Base-by-base conservation (phyloP, 768 basidiomycete genomes). In the Coprinellus micaceus region DNA sequence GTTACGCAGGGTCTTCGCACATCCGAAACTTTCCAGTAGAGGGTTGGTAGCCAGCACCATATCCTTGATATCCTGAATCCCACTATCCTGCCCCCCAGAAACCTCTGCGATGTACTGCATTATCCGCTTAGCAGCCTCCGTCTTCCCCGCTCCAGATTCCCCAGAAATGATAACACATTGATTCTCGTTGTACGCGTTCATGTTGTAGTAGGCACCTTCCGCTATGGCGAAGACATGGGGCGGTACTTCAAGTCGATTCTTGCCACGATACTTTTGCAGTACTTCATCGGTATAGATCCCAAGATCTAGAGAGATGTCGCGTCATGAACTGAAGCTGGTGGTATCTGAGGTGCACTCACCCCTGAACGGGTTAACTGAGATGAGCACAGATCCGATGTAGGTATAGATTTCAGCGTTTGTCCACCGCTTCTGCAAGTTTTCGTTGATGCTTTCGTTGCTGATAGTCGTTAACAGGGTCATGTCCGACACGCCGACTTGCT, bases 31-130 rank as follows among this genome's bases (percentile, higher is more conserved):
- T 73, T 99, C 97, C 60, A 99, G 75, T 41, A 99, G 72, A 17
- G 97, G 97, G 69, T 99, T 99, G 7, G 97, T 98, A 10, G 97
- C 97, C 47, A 99, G 78, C 17, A 99, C 97, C 97, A 99, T 99
- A 68, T 98, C 95, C 76, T 98, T 98, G 70, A 98, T 94, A 71
- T 96, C 89, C 69, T 97, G 91, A 57, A 98, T 98, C 62, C 91
- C 93, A 65, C 82, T 88, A 65, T 92, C 91, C 60, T 85, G 84
- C 22, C 83, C 89, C 46, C 93, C 91, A 15, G 93, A 94, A 0
- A 98, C 97, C 10, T 92, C 97, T 15, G 97, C 97, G 63, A 99
- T 96, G 67, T 99, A 99, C 70, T 98, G 95, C 97, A 99, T 99
- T 72, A 99, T 98, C 48, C 94, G 85, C 71, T 98, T 98, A 21